Evolutionary conservation across 139 green algal species (phyloP).

Genomic region (Astrephomene gubernaculifera): DNA sequence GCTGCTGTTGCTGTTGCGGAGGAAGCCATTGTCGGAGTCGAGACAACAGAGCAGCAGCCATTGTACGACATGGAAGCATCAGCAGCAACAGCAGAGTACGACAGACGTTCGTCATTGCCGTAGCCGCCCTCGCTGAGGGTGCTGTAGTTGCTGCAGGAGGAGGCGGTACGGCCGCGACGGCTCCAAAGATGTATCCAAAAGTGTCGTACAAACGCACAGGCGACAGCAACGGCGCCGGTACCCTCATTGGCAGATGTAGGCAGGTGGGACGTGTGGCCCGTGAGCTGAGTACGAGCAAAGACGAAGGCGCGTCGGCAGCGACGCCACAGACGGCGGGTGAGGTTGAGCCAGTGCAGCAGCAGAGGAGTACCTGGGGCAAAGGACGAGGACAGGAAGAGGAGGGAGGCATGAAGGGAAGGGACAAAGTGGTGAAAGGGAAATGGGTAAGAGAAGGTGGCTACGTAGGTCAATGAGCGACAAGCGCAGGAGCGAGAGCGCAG

Average conservation of each 20-base stretch:
- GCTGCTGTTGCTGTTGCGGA: no score
- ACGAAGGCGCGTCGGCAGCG: slow-evolving; percentile 13
- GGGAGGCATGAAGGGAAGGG: not conserved
- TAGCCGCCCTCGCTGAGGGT: no score
- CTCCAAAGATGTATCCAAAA: not conserved
- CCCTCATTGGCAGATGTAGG: slow-evolving; percentile 16
- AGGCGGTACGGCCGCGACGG: not conserved
- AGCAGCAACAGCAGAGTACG: no score
- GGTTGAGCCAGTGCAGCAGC: not conserved
- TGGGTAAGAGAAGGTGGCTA: no score
- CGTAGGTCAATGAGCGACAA: no score
- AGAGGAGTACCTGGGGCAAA: not conserved
- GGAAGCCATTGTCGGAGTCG: no score
- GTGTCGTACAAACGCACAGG: not conserved
- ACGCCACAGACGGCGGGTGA: slow-evolving; percentile 19
- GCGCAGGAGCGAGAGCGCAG: no score
- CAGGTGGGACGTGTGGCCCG: slow-evolving; percentile 14
- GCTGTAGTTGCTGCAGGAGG: no score
- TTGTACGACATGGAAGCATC: no score
- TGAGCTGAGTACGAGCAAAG: not conserved
- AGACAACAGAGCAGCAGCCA: no score
- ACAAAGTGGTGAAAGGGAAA: no score
- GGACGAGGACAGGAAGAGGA: not conserved
- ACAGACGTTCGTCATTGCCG: no score
- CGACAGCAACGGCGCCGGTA: not conserved